phyloP scores from a whole-genome alignment of 805 yeast genomes.

The Candida corydali region DNA sequence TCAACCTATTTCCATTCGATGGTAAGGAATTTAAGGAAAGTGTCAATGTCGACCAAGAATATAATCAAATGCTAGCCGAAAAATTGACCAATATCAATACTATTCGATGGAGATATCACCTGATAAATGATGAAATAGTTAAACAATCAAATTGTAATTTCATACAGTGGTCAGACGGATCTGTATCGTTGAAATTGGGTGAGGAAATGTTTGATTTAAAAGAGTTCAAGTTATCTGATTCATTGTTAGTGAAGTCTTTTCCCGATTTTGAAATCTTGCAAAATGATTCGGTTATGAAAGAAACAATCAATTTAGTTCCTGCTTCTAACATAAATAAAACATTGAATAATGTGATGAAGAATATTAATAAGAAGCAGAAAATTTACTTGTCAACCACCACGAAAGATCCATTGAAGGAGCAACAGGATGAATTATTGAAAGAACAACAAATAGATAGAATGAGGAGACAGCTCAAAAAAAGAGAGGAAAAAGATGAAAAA shows the following conservation, averaged over 20 bases:
- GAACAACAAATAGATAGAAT: conserved; percentile 54
- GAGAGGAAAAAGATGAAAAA: conserved; percentile 56
- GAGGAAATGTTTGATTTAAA: conserved; percentile 80
- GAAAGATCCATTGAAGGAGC: conserved; percentile 67
- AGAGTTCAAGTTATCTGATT: conserved; percentile 60
- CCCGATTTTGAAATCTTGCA: conserved; percentile 69
- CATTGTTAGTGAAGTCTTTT: conserved; percentile 67
- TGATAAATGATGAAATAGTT: conserved; percentile 64
- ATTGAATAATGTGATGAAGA: conserved; percentile 66
- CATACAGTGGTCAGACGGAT: conserved; percentile 93
- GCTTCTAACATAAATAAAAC: conserved; percentile 80
- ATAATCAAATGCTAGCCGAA: conserved; percentile 49
- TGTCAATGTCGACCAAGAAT: conserved; percentile 31
- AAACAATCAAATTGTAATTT: conserved; percentile 88
- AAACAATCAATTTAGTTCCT: conserved; percentile 75
- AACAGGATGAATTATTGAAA: conserved; percentile 62
- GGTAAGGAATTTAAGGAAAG: conserved; percentile 58
- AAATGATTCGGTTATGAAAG: conserved; percentile 59
- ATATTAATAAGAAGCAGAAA: conserved; percentile 43
- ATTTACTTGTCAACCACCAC: conserved; percentile 52
- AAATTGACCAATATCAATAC: conserved; percentile 76
- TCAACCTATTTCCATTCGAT: conserved; percentile 86
- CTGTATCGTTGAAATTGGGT: conserved; percentile 81
- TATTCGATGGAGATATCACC: conserved; percentile 89
- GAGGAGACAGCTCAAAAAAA: conserved; percentile 59